Percentiles rank a stretch among this genome's conserved stretches.
Evolutionary conservation across 169 alveolate species (phyloP).

Genomic region (Plasmodium malariae): DNA sequence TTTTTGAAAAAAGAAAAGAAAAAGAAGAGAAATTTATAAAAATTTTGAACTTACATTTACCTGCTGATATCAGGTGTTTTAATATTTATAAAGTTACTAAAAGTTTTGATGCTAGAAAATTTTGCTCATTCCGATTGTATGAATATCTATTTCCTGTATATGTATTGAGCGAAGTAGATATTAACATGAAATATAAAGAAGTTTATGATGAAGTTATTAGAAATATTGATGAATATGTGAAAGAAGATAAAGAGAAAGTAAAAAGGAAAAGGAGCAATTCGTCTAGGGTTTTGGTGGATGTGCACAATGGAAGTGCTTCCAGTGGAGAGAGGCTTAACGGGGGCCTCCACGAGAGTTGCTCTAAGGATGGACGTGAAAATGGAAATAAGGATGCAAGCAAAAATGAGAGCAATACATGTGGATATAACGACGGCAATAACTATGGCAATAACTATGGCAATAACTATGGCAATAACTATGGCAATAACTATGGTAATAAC

Average conservation of each 20-base stretch:
- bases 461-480: too few relatives aligned
- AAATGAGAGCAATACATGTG: too few relatives aligned
- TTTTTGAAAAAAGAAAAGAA: conserved; percentile 34
- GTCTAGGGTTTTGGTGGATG: too few relatives aligned
- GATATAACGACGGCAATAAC: too few relatives aligned
- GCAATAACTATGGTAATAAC: too few relatives aligned
- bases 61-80: conserved; percentile 83
- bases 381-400: too few relatives aligned
- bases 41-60: conserved; percentile 77
- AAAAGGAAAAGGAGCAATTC: conserved; percentile 11
- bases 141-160: conserved; percentile 87
- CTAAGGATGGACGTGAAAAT: too few relatives aligned
- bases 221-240: conserved; percentile 36
- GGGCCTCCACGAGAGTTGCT: too few relatives aligned
- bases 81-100: conserved; percentile 86
- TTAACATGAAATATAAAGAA: conserved; percentile 46
- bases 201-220: conserved; percentile 21
- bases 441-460: too few relatives aligned
- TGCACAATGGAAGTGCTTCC: background rate
- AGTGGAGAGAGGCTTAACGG: too few relatives aligned
- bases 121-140: conserved; percentile 88
- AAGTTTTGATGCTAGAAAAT: conserved; percentile 88
- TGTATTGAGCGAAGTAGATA: conserved; percentile 74
- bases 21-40: conserved; percentile 77
- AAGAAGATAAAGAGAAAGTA: conserved; percentile 17